Conservation (phyloP, 148 eudicot genomes). For the Diospyros lotus region DNA sequence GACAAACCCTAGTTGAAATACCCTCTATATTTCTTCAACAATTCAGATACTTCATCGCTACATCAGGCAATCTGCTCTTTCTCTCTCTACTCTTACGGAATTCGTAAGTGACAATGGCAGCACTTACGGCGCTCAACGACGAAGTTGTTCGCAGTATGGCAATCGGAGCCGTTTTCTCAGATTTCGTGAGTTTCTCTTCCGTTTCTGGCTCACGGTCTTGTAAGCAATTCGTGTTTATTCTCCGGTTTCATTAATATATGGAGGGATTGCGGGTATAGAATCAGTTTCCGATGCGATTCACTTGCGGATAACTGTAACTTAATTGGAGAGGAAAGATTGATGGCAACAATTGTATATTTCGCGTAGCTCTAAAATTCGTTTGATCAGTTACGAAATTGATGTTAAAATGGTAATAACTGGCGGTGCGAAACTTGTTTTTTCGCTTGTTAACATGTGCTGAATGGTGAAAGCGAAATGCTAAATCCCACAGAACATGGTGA, state of each 20-base stretch:
- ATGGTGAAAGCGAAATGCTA: too few species aligned
- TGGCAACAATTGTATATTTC: neutral
- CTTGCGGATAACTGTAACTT: neutral
- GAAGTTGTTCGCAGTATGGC: conserved; percentile 69
- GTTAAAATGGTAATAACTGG: too few species aligned
- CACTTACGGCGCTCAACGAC: conserved; percentile 61
- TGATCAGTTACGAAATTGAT: too few species aligned
- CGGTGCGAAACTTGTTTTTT: too few species aligned
- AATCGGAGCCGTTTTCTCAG: conserved; percentile 74
- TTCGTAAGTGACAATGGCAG: conserved; percentile 24
- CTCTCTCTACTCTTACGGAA: neutral
- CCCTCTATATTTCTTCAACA: too few species aligned
- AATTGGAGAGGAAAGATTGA: neutral
- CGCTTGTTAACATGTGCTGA: too few species aligned
- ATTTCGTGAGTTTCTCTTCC: conserved; percentile 47
- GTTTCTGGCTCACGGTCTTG: neutral
- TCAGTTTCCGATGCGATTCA: too few species aligned
- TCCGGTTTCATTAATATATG: too few species aligned
- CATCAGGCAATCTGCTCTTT: too few species aligned
- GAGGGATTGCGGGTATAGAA: too few species aligned
- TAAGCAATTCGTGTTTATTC: neutral
- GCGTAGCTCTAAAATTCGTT: neutral
- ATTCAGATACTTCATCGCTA: too few species aligned
- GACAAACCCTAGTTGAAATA: neutral
- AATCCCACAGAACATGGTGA: too few species aligned